Percentiles rank a stretch among this genome's conserved stretches.
Evolutionary conservation across 208 protist genomes (phyloP).

Genomic region (Wallacemonas sp.): DNA sequence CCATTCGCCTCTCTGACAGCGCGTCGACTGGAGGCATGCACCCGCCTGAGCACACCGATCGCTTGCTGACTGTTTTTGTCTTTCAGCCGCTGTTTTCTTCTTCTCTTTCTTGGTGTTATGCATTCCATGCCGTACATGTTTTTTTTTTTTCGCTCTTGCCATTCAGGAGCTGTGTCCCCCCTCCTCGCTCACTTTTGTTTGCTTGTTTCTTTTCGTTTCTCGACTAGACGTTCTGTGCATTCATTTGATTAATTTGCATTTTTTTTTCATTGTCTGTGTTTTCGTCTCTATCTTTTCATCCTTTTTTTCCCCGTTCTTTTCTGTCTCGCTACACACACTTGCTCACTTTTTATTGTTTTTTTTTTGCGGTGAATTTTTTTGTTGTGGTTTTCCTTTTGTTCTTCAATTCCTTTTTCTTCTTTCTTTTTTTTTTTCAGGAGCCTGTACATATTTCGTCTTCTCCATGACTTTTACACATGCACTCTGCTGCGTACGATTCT

Average conservation of each 20-base stretch:
- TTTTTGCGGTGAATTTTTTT: slow-evolving; percentile 2
- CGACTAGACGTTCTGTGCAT: background rate
- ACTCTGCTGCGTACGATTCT: background rate
- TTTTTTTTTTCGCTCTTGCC: background rate
- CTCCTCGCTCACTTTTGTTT: background rate
- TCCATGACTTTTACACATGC: background rate
- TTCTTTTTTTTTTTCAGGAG: slow-evolving; percentile 3
- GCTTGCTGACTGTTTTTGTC: slow-evolving; percentile 5
- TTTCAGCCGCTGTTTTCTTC: background rate
- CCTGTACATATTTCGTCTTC: background rate
- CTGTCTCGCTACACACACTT: background rate
- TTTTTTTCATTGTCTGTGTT: slow-evolving; percentile 7
- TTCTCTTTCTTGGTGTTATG: background rate
- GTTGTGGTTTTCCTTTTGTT: slow-evolving; percentile 2
- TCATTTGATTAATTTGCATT: slow-evolving; percentile 6
- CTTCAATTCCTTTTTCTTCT: slow-evolving; percentile 15
- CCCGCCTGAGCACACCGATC: too few species aligned
- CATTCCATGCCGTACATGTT: background rate
- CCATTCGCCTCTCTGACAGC: too few species aligned
- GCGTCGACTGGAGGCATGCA: too few species aligned
- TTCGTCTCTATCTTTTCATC: slow-evolving; percentile 5
- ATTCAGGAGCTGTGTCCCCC: too few species aligned
- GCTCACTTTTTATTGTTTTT: background rate
- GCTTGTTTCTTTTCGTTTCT: background rate
- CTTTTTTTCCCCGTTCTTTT: slow-evolving; percentile 7